Evolutionary conservation across 768 basidiomycete species (phyloP), one percentile per base, ranked within the genome.

Genomic region (Boletus pseudo-olivaceus): DNA sequence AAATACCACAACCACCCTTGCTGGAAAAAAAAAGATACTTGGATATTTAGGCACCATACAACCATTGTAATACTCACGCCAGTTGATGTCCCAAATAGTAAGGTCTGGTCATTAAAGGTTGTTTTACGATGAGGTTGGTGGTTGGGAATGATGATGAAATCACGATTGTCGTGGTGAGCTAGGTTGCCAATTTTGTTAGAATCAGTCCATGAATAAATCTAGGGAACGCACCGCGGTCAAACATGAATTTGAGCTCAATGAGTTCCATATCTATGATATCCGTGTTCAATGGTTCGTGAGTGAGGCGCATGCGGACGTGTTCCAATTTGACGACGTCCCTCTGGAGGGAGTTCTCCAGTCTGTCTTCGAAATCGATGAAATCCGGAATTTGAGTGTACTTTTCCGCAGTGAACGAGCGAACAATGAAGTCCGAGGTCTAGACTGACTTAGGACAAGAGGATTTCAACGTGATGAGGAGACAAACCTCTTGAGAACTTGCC

Each of bases 311-410:
- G 50, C 92, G 82, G 34, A 93, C 79, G 63, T 93, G 84, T 66
- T 96, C 93, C 59, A 94, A 73, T 65, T 90, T 88, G 58, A 88
- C 78, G 15, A 88, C 77, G 58, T 93, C 90, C 26, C 91, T 81
- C 67, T 93, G 89, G 9, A 95, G 76, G 5, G 93, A 95, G 67
- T 86, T 88, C 56, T 93, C 89, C 9, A 96, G 73, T 37, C 82
- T 79, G 47, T 88, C 84, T 66, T 94, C 88, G 54, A 95, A 93
- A 7, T 72, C 70, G 51, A 90, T 83, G 63, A 96, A 93, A 64
- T 94, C 89, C 19, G 88, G 84, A 51, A 95, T 88, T 85, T 94
- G 90, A 27, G 89, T 87, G 67, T 93, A 93, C 69, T 89, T 93
- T 70, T 94, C 91, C 11, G 75, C 70, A 11, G 77, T 80, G 67